These are phyloP conservation scores for Cutaneotrichosporon cutaneum DNA, from an alignment of 1,284 basidiomycete genomes.

Conservation along the genomic window DNA sequence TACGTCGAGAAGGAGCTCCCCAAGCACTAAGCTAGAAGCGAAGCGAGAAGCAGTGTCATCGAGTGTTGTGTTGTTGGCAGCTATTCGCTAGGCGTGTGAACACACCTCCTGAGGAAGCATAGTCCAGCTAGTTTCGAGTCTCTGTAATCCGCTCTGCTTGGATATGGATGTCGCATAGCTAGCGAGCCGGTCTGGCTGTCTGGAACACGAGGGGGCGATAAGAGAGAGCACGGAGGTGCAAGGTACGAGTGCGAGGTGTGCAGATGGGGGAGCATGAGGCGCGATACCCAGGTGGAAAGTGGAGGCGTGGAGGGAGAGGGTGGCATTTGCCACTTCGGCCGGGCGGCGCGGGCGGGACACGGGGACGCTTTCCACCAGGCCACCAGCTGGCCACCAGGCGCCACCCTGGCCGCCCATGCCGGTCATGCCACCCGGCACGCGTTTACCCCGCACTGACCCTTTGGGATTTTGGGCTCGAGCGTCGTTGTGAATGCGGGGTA, in stretches of 20 bases:
- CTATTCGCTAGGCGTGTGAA: background rate
- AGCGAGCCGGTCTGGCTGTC: background rate
- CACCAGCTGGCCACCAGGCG: too few species aligned
- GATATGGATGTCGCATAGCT: conserved; percentile 5
- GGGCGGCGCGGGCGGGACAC: background rate
- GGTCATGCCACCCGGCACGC: background rate
- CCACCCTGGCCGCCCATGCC: too few species aligned
- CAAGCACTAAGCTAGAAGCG: conserved; percentile 24
- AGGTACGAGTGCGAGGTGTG: background rate
- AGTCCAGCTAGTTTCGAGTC: background rate
- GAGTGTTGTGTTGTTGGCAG: background rate
- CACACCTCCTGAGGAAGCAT: background rate
- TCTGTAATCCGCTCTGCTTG: background rate
- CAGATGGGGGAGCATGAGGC: too few species aligned
- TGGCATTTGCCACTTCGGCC: background rate
- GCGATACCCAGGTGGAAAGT: too few species aligned
- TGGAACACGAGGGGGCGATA: background rate
- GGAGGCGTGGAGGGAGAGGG: background rate
- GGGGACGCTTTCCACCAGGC: too few species aligned
- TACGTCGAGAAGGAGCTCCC: conserved; percentile 46
- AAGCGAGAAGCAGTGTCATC: background rate
- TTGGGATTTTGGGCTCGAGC: background rate
- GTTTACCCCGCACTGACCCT: background rate
- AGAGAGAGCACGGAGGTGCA: background rate
- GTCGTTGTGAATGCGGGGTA: background rate